Conservation (phyloP, 1,284 basidiomycete genomes). For the Phellopilus nigrolimitatus region DNA sequence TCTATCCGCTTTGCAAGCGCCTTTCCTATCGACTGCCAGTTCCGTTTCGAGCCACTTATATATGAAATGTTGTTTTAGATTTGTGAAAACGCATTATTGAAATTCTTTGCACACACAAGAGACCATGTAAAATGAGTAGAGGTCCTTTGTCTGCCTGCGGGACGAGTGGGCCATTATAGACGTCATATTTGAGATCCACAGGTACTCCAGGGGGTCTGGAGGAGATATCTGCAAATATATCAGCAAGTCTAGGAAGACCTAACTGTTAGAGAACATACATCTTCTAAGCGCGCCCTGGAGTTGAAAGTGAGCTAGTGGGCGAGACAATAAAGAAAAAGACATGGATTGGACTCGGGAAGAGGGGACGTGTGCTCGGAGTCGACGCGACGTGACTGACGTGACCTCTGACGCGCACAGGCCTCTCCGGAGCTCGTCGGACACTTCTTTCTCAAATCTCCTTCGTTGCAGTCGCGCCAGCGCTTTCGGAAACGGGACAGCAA, state of each 20-base stretch:
- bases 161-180: constrained; percentile 3
- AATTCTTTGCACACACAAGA: constrained; percentile 45
- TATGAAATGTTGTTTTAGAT: constrained; percentile 7
- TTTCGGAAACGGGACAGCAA: no score
- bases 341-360: neutral
- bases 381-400: constrained; percentile 8
- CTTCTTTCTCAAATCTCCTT: no score
- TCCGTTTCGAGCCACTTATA: constrained; percentile 71
- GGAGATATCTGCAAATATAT: neutral
- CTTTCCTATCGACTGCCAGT: constrained; percentile 71
- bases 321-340: neutral
- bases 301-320: neutral
- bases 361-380: neutral
- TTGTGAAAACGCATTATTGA: neutral
- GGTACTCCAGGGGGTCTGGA: neutral
- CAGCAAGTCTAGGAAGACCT: neutral
- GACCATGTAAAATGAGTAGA: constrained; percentile 62
- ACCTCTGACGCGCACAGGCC: no score
- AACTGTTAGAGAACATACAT: neutral
- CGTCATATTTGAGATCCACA: constrained; percentile 17
- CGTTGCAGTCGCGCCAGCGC: no score
- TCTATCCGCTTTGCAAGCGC: constrained; percentile 53
- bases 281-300: neutral
- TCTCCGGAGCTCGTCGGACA: no score
- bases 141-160: constrained; percentile 28